phyloP scores from a whole-genome alignment of 2,329 filamentous ascomycete genomes.

The Exophiala mesophila region DNA sequence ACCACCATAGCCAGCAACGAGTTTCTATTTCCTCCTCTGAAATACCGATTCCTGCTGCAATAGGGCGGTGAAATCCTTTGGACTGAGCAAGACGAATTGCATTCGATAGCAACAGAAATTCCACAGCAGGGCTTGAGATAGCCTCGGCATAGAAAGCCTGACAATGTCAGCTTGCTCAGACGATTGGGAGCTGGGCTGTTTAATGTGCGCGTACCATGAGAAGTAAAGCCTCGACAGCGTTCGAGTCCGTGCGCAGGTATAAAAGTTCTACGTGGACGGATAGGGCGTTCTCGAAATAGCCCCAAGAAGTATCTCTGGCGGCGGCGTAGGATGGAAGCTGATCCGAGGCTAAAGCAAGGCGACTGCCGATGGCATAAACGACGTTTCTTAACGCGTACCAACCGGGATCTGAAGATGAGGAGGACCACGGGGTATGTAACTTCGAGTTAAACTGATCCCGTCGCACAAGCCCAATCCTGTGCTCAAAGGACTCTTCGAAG shows the following conservation, averaged over 20 bases:
- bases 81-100: neutral
- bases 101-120: neutral
- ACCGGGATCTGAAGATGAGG: neutral
- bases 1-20: neutral
- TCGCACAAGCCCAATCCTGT: neutral
- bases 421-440: neutral
- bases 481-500: constrained; percentile 1
- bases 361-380: neutral
- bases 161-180: neutral
- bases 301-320: neutral
- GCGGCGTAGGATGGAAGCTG: neutral
- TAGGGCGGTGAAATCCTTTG: neutral
- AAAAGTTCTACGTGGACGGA: neutral
- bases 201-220: neutral
- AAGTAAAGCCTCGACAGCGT: neutral
- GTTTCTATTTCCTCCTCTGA: neutral
- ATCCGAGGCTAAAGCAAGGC: neutral
- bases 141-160: neutral
- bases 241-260: neutral
- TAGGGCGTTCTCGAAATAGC: neutral
- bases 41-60: neutral
- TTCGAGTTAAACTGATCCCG: neutral
- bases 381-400: neutral
- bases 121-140: neutral
- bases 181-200: neutral